Evolutionary conservation across 2,329 filamentous ascomycete genomes (phyloP), one percentile per base, ranked within the genome.

Genomic region (Cytospora piceicola): DNA sequence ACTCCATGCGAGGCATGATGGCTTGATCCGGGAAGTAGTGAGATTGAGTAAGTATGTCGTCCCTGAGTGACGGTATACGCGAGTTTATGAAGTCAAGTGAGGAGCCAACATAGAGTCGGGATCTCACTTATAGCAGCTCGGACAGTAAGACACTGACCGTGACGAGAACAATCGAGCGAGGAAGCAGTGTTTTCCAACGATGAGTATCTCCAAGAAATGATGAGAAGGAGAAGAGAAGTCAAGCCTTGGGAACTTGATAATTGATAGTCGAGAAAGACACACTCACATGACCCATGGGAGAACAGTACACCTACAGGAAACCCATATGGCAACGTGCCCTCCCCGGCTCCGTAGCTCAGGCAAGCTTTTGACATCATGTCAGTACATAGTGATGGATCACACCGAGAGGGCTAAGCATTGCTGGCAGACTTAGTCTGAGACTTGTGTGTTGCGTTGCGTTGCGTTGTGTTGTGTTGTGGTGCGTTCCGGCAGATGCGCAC

Each of bases 1-100:
- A 82, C 63, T 80, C 82, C 54, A 85, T 82, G 66, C 84, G 87
- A 75, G 90, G 86, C 90, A 93, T 93, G 69, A 68, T 75, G 69
- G 58, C 24, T 42, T 27, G 14, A 12, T n/a, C n/a, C 20, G 39
- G 32, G 32, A 14, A 24, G 46, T 27, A 32, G 32, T 46, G 51
- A 11, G 39, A 61, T 29, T 29, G 5, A 29, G 27, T 29, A 29
- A 11, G 7, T 46, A 46, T n/a, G 42, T 46, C 42, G 42, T 46
- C 42, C 39, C 42, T 22, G 11, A 29, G 59, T 5, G 17, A 29
- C 22, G n/a, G 20, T 39, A 29, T 34, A 34, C 7, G 32, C 8
- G 32, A 34, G 11, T 34, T 34, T 3, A 8, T 34, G 2, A 34
- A 12, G 5, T 34, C 11, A 34, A 8, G 53, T 52, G 51, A 53